Conservation (phyloP, 108 stramenopile species). For the Pseudonitzschia pungens region DNA sequence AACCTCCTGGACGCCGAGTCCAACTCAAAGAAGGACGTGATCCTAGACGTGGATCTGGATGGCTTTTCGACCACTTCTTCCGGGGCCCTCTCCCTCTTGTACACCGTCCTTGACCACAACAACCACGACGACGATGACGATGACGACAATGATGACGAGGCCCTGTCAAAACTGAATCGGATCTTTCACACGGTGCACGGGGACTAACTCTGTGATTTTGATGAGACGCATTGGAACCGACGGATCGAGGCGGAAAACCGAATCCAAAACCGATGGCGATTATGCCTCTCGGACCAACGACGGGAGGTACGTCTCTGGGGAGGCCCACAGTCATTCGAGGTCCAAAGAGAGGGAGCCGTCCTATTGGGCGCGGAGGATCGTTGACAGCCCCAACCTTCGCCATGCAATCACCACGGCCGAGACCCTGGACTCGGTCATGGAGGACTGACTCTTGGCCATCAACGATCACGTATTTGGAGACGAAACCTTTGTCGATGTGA, state of each 20-base stretch:
- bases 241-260: no score
- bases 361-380: no score
- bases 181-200: slow-evolving; percentile 8
- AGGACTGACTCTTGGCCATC: background rate
- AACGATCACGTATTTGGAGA: background rate
- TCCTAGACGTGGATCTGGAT: slow-evolving; percentile 5
- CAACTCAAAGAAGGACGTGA: background rate
- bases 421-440: background rate
- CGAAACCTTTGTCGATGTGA: background rate
- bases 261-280: no score
- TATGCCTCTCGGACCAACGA: background rate
- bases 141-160: no score
- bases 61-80: slow-evolving; percentile 3
- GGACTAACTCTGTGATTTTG: background rate
- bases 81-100: background rate
- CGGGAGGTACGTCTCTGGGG: background rate
- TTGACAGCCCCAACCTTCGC: no score
- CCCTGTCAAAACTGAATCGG: no score
- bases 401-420: background rate
- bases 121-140: background rate
- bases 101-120: background rate
- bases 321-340: no score
- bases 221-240: background rate
- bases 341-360: no score
- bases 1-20: background rate